Base-by-base conservation (phyloP, 1,284 basidiomycete genomes). In the Austroboletus novae-zelandiae region DNA sequence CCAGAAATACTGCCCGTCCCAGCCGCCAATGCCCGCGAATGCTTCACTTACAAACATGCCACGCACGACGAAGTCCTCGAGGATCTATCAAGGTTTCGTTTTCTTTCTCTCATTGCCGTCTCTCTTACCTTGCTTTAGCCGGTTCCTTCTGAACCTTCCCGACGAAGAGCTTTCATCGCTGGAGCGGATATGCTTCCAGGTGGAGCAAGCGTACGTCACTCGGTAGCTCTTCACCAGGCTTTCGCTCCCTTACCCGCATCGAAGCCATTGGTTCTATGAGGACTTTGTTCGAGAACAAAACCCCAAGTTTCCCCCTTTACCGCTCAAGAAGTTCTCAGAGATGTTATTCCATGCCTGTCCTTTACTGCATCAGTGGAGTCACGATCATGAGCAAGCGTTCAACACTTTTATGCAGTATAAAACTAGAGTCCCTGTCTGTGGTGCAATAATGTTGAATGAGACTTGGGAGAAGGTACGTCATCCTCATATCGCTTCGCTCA, bases 201-300 rank as follows among this genome's bases (percentile, higher is more conserved):
- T 98, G 52, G 97, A 99, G 73, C 95, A 98, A 80, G 97, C 97
- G 91, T 97, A 69, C 64, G 92, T 69, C 31, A 39, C 46, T 57
- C 30, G 41, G 51, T 35, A 50, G 45, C 53, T 56, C 45, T 56
- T 54, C 43, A 25, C 40, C 14, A 13, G 34, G 36, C 40, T 29
- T 46, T 50, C 47, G 13, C 34, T 27, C 46, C 45, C 50, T 53
- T 34, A 58, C 54, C 39, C 50, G 61, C 46, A 31, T 9, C 50
- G 27, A 66, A 97, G 94, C 17, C 96, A 99, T 70, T 99, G 97
- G 97, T 99, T 94, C 72, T 99, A 99, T 67, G 96, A 99, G 74
- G 97, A 99, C 71, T 99, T 98, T 62, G 85, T 99, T 55, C 89
- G 96, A 40, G 91, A 94, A 67, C 79, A 89, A 66, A 93, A 97